These are phyloP conservation scores for Taphrina sp. DNA, from an alignment of 1,139 yeast species.

Conservation along the genomic window DNA sequence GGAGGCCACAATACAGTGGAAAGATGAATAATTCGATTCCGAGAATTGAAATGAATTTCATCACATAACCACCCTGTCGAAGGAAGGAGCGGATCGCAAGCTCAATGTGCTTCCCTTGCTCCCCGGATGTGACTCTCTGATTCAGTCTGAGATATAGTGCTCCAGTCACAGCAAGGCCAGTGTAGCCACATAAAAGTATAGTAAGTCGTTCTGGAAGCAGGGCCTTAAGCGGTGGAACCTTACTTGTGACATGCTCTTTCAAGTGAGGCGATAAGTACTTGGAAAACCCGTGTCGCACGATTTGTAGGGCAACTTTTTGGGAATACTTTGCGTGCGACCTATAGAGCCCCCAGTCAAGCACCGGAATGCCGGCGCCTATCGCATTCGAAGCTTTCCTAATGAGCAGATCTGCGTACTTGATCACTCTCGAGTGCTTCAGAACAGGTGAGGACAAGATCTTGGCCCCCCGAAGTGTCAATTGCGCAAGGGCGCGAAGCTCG, in stretches of 20 bases:
- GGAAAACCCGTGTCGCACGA: not conserved
- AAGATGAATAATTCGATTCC: constrained; percentile 76
- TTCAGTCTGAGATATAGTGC: constrained; percentile 36
- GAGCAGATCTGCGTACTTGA: not conserved
- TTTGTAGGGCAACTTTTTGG: not conserved
- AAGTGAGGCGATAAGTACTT: not conserved
- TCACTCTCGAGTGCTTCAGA: not conserved
- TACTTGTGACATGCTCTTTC: not conserved
- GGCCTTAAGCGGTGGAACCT: not conserved
- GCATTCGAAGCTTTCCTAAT: not conserved
- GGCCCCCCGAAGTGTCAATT: not conserved
- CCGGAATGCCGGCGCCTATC: too few relatives aligned
- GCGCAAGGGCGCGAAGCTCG: not conserved
- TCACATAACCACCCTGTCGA: constrained; percentile 52
- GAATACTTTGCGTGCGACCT: not conserved
- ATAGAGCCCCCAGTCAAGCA: not conserved
- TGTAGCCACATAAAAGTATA: constrained; percentile 37
- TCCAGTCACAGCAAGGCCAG: constrained; percentile 32
- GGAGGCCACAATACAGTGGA: constrained; percentile 82
- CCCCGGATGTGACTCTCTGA: constrained; percentile 20
- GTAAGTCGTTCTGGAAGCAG: constrained; percentile 31
- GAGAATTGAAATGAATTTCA: constrained; percentile 67
- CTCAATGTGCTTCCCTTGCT: constrained; percentile 36
- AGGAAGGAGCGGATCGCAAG: constrained; percentile 36
- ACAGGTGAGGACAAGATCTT: not conserved